Base-by-base conservation (phyloP, 2,329 filamentous ascomycete species). In the Beauveria asiatica region DNA sequence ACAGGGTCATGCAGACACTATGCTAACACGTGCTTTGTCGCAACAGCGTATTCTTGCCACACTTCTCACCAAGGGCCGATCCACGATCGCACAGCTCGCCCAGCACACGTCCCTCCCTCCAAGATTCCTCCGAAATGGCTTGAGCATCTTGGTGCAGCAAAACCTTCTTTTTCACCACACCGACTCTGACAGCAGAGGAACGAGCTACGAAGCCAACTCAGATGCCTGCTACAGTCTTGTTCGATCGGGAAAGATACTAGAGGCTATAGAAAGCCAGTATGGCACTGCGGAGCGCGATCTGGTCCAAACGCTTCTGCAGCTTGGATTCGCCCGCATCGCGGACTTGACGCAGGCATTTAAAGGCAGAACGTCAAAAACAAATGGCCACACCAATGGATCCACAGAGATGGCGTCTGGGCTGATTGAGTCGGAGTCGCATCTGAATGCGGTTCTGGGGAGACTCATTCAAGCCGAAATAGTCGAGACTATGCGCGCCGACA, bases 101-200 rank as follows among this genome's bases (percentile, higher is more conserved):
- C 85, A 87, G 56, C 81, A 89, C 69, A 92, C 90, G 21, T 83
- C 85, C 54, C 82, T 97, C 55, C 84, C 83, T 59, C 80, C 83
- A n/a, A 84, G 85, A 57, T 87, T 95, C 70, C 78, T 96, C 64
- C 89, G 87, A 67, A 86, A 92, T 74, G 92, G 89, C 21, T 81
- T 99, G 56, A 86, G 86, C 57, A 87, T 94, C 37, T 85, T 97
- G 64, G 83, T 96, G 46, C 93, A 97, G 71, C 89, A 96, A 70
- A 91, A 92, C 69, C 83, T 97, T 53, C 79, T 95, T 64, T 90
- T 86, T 72, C 88, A 92, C 73, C 82, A 85, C 65, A 83, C 85
- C 65, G 81, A 86, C 62, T 70, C 79, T 60, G 83, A 87, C 60
- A 81, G 83, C 48, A 81, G 81, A 50, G 72, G 80, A 54, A 88